phyloP scores from a whole-genome alignment of 208 protist species.

The Trypanosoma avium region DNA sequence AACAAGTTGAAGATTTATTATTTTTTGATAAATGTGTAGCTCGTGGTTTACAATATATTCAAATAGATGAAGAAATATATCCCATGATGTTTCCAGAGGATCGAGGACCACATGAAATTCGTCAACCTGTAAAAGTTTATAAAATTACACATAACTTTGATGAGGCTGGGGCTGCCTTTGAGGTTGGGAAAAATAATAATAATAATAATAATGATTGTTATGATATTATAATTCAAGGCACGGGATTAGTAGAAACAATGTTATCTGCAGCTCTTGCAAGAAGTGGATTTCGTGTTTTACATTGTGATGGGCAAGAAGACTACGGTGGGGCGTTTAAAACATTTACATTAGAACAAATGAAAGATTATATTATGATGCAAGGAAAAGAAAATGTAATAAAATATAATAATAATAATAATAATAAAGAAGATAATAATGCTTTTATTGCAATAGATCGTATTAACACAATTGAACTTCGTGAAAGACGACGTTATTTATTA shows the following conservation, averaged over 20 bases:
- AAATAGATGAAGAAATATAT: constrained; percentile 82
- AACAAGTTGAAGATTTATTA: constrained; percentile 78
- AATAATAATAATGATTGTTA: too few relatives aligned
- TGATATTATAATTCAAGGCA: constrained; percentile 89
- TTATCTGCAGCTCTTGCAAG: constrained; percentile 83
- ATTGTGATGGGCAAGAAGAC: constrained; percentile 82
- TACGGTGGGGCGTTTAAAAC: constrained; percentile 79
- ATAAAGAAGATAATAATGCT: background rate
- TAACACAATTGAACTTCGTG: constrained; percentile 20
- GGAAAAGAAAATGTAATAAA: background rate
- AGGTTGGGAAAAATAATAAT: constrained; percentile 15
- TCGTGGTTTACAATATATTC: constrained; percentile 63
- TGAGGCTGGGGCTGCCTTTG: constrained; percentile 44
- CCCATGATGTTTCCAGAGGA: constrained; percentile 90
- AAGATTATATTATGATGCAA: constrained; percentile 25
- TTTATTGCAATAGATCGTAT: constrained; percentile 35
- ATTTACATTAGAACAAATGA: constrained; percentile 38
- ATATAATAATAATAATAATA: background rate
- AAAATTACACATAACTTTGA: constrained; percentile 64
- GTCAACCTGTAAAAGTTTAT: constrained; percentile 81
- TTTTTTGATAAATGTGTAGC: constrained; percentile 89
- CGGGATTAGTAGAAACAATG: constrained; percentile 83
- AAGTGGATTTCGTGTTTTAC: constrained; percentile 82
- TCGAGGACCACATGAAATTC: constrained; percentile 71
- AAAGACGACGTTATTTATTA: constrained; percentile 42